Evolutionary conservation across 352 stramenopile species (phyloP).

Genomic region (Globisporangium canariense): DNA sequence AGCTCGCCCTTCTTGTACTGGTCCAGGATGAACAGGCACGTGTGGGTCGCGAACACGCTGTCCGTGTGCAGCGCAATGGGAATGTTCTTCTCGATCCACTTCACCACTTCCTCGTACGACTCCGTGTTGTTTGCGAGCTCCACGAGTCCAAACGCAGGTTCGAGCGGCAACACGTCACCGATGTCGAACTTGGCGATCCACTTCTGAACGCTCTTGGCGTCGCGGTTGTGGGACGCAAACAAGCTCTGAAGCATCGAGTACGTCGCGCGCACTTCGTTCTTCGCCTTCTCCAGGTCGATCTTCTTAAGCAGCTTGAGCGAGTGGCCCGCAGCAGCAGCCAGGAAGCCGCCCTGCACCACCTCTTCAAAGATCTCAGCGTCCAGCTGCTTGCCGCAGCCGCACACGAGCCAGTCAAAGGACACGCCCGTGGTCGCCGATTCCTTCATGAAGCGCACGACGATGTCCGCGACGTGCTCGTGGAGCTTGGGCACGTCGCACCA

Average conservation of each 20-base stretch:
- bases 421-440: constrained; percentile 52
- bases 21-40: constrained; percentile 65
- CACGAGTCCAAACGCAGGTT: constrained; percentile 56
- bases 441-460: constrained; percentile 72
- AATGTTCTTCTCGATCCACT: constrained; percentile 57
- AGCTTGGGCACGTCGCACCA: constrained; percentile 85
- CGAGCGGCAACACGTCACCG: constrained; percentile 47
- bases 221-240: constrained; percentile 53
- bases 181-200: constrained; percentile 71
- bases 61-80: constrained; percentile 45
- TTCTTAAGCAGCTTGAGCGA: constrained; percentile 47
- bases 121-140: constrained; percentile 36
- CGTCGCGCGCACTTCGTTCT: constrained; percentile 45
- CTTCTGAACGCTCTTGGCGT: constrained; percentile 44
- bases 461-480: constrained; percentile 65
- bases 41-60: constrained; percentile 56
- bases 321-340: constrained; percentile 45
- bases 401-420: constrained; percentile 69
- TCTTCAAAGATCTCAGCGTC: constrained; percentile 66
- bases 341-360: constrained; percentile 64
- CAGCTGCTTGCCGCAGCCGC: constrained; percentile 38
- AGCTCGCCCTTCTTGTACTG: constrained; percentile 41
- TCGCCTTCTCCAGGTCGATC: constrained; percentile 39
- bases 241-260: constrained; percentile 54
- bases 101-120: constrained; percentile 49